Base-by-base conservation (phyloP, 345 rosid genomes). In the Salix koriyanagi region DNA sequence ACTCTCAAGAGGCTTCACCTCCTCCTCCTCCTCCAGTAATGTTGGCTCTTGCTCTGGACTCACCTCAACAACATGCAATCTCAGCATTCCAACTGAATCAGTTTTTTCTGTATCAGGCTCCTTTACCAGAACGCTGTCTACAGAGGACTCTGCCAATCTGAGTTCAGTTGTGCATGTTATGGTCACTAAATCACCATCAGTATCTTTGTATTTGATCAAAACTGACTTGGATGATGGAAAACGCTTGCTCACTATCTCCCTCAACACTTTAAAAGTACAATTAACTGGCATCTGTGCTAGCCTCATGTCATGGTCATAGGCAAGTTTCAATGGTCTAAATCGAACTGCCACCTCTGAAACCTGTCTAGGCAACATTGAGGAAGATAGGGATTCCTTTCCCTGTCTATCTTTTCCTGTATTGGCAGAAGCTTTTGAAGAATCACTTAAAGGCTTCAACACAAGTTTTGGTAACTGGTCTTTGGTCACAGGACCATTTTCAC, bases 181-280 rank as follows among this genome's bases (percentile, higher is more conserved):
- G 48, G 97, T 96, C 65, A 96, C 94, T 86, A 96, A 90, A 83
- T 96, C 99, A 23, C 98, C 98, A 71, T 96, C 99, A 77, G 46
- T 89, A 74, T 96, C 99, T 78, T 87, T 96, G 68, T 90, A 93
- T 86, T 96, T 92, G 34, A 96, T 84, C 89, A 96, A 84, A 28
- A 96, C 91, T 5, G 98, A 84, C 86, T 93, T 92, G 0, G 98
- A 93, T 34, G 98, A 88, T 5, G 96, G 96, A 71, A 91, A 93
- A 7, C 96, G 91, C 77, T 76, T 85, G 79, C 90, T 81, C 78
- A 96, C 94, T 46, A 87, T 92, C 73, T 96, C 99, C 74, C 99
- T 88, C 70, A 96, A 65, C 9, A 70, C 87, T 81, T 90, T 96
- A 82, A 91, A 96, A 76, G 87, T 72, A 84, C 99, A 93, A 65